Percentiles rank a stretch among this genome's conserved stretches.
Evolutionary conservation across 1,284 basidiomycete genomes (phyloP).

Genomic region (Irpex rosettiformis): DNA sequence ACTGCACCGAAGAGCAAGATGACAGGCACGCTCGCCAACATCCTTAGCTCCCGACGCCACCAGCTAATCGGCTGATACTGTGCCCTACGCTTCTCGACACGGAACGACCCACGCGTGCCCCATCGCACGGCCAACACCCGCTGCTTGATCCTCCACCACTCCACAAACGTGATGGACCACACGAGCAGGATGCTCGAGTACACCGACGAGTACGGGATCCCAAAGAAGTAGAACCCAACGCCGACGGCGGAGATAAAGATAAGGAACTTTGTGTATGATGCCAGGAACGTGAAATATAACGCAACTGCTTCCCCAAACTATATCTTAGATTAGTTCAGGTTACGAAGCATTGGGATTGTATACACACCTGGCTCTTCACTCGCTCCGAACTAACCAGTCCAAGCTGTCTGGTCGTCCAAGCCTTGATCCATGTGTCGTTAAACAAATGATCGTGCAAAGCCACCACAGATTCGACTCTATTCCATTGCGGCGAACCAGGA

Average conservation of each 20-base stretch:
- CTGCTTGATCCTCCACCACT: constrained; percentile 86
- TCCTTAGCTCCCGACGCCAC: constrained; percentile 77
- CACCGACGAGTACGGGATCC: constrained; percentile 69
- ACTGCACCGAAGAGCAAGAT: constrained; percentile 73
- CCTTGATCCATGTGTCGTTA: constrained; percentile 69
- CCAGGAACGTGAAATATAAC: constrained; percentile 90
- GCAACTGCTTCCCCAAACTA: constrained; percentile 87
- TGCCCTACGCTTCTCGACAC: constrained; percentile 73
- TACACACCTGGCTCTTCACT: constrained; percentile 56
- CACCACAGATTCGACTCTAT: constrained; percentile 76
- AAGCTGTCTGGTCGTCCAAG: constrained; percentile 61
- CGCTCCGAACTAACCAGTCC: constrained; percentile 56
- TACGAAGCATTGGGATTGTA: not conserved
- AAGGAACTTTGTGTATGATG: constrained; percentile 78
- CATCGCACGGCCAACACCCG: constrained; percentile 77
- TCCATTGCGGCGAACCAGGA: constrained; percentile 69
- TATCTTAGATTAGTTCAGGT: not conserved
- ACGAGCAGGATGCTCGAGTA: constrained; percentile 75
- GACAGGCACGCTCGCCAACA: constrained; percentile 76
- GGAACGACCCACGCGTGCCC: constrained; percentile 73
- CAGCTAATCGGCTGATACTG: constrained; percentile 63
- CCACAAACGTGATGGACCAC: constrained; percentile 85
- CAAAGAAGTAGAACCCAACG: constrained; percentile 58
- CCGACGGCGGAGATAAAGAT: constrained; percentile 67
- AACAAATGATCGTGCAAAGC: constrained; percentile 81